Evolutionary conservation across 2,329 filamentous ascomycete species (phyloP).

Genomic region (Trichophaea hybrida): DNA sequence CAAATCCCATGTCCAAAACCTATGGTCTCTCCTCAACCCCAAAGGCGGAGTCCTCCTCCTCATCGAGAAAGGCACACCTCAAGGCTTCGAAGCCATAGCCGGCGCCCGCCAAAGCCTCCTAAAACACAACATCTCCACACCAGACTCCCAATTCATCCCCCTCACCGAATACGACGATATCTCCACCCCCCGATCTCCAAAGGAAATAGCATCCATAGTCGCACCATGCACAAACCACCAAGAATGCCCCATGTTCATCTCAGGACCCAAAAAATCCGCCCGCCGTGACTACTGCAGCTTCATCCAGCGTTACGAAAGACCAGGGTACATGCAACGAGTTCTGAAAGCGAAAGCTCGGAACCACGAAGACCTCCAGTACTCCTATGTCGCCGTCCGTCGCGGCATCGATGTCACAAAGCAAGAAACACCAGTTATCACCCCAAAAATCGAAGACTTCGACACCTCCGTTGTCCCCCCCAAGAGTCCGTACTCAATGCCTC

Average conservation of each 20-base stretch:
- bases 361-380: slow-evolving; percentile 82
- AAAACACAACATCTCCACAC: slow-evolving; percentile 56
- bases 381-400: slow-evolving; percentile 72
- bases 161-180: slow-evolving; percentile 30
- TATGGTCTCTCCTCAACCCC: slow-evolving; percentile 75
- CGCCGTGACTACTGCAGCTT: slow-evolving; percentile 89
- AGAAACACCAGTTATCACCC: slow-evolving; percentile 26
- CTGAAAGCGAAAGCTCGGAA: slow-evolving; percentile 54
- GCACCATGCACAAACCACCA: slow-evolving; percentile 79
- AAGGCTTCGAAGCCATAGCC: slow-evolving; percentile 84
- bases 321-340: slow-evolving; percentile 64
- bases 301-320: slow-evolving; percentile 72
- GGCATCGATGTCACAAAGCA: slow-evolving; percentile 42
- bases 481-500: slow-evolving; percentile 22
- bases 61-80: slow-evolving; percentile 78
- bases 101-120: slow-evolving; percentile 68
- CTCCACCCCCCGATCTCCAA: slow-evolving; percentile 32
- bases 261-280: slow-evolving; percentile 46
- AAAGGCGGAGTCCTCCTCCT: slow-evolving; percentile 76
- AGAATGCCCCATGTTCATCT: slow-evolving; percentile 74
- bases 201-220: slow-evolving; percentile 49
- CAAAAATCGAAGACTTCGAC: slow-evolving; percentile 35
- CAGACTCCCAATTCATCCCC: slow-evolving; percentile 37
- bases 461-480: slow-evolving; percentile 18
- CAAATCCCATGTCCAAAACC: slow-evolving; percentile 66